Conservation (phyloP, 148 eudicot genomes). For the Chenopodium formosanum region DNA sequence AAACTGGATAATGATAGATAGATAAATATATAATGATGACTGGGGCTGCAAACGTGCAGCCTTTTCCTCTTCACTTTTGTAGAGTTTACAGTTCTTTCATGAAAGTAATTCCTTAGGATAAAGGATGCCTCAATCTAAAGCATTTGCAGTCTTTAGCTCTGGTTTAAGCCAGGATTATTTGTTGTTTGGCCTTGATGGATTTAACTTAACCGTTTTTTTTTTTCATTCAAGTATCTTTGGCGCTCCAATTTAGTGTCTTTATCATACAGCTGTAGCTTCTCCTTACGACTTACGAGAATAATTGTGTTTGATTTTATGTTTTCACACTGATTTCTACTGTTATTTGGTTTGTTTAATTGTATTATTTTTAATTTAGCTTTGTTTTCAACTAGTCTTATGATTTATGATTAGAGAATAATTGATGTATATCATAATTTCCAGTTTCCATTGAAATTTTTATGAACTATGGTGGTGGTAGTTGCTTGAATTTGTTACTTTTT, state of each 20-base stretch:
- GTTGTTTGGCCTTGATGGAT: not conserved
- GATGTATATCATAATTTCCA: too few species aligned
- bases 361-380: too few species aligned
- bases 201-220: not conserved
- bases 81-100: not conserved
- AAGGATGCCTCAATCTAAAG: not conserved
- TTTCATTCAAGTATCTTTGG: not conserved
- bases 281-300: not conserved
- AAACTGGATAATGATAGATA: too few species aligned
- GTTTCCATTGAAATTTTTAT: too few species aligned
- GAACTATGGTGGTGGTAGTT: too few species aligned
- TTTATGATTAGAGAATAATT: too few species aligned
- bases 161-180: not conserved
- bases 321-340: not conserved
- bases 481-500: not conserved
- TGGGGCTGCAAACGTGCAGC: not conserved
- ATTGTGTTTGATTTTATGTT: too few species aligned
- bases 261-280: not conserved
- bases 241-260: not conserved
- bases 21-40: not conserved
- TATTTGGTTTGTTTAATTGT: too few species aligned
- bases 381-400: not conserved
- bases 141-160: not conserved
- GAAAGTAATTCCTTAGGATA: not conserved
- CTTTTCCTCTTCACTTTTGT: not conserved